Conservation (phyloP, 768 basidiomycete species). For the Mycena belliarum region DNA sequence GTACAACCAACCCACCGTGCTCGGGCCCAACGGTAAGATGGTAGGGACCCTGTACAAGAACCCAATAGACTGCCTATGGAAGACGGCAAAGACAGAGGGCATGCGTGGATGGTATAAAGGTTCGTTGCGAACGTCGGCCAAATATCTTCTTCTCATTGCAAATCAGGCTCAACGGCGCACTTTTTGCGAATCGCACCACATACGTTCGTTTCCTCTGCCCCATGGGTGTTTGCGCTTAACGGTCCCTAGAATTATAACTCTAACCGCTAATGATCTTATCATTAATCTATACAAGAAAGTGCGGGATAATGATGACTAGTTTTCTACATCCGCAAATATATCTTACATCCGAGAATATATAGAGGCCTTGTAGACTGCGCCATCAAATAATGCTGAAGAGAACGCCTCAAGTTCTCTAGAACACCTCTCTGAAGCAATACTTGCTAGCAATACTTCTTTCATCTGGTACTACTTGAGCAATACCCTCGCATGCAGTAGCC, state of each 20-base stretch:
- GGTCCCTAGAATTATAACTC: constrained; percentile 73
- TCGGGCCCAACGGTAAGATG: constrained; percentile 66
- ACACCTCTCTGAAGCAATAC: too few relatives aligned
- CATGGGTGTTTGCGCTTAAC: neutral
- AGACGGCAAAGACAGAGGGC: constrained; percentile 90
- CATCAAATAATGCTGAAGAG: too few relatives aligned
- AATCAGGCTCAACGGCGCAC: constrained; percentile 86
- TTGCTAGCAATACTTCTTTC: too few relatives aligned
- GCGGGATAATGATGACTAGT: constrained; percentile 26
- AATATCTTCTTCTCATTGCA: neutral
- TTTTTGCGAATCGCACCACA: constrained; percentile 91
- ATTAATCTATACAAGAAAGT: constrained; percentile 63
- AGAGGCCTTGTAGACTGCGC: too few relatives aligned
- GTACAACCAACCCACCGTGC: constrained; percentile 91
- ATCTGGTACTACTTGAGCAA: too few relatives aligned
- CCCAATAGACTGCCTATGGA: constrained; percentile 96
- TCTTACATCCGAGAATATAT: too few relatives aligned
- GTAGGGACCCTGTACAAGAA: constrained; percentile 84
- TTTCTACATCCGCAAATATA: too few relatives aligned
- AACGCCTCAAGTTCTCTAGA: too few relatives aligned
- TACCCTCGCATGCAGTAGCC: too few relatives aligned
- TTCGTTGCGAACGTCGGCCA: constrained; percentile 24
- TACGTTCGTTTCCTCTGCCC: constrained; percentile 54
- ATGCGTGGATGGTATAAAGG: constrained; percentile 96
- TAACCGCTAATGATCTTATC: constrained; percentile 86